Evolutionary conservation across 768 basidiomycete species (phyloP), one percentile per base, ranked within the genome.

Genomic region (Myochromella boudieri): DNA sequence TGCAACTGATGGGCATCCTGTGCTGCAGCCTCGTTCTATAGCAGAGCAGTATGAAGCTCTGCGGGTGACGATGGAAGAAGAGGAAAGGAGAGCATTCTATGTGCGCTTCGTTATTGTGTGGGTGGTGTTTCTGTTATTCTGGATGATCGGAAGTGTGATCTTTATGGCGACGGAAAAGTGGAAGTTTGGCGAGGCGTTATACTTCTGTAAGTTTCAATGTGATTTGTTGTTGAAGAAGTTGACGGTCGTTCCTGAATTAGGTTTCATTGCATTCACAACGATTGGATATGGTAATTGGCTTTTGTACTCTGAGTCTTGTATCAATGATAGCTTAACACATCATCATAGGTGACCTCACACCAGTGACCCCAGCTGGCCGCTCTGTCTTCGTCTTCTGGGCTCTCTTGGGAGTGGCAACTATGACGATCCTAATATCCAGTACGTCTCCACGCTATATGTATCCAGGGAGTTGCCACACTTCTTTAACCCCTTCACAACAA

Each of bases 331-430:
- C 7, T 36, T 15, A 39, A 31, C 9, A 29, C 15, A 28, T 32
- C 33, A 20, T 38, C 17, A 1, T 36, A 78, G 77, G 84, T n/a
- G 88, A 91, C 56, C 67, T 73, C 11, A 53, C 77, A 0, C 88
- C 87, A 0, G 58, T 61, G 40, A 82, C 85, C 0, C 78, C 84
- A 9, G 80, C 84, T 3, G 90, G 89, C 9, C 79, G 87, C 18
- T 79, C 85, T 11, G 73, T 91, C 26, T 91, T 91, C 60, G 75
- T 90, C 31, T 78, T 81, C 2, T 91, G 89, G 89, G 85, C 88
- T 0, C 62, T 91, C 27, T 64, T 89, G 6, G 90, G 87, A 12
- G 83, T 90, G 11, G 86, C 74, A 1, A 80, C 85, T 1, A 79
- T 91, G 80, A 87, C 89, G 0, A 80, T 87, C 21, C 69, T 90